Percentiles rank a stretch among this genome's conserved stretches.
Evolutionary conservation across 805 yeast genomes (phyloP).

Genomic region (Wickerhamomyces silvicola): DNA sequence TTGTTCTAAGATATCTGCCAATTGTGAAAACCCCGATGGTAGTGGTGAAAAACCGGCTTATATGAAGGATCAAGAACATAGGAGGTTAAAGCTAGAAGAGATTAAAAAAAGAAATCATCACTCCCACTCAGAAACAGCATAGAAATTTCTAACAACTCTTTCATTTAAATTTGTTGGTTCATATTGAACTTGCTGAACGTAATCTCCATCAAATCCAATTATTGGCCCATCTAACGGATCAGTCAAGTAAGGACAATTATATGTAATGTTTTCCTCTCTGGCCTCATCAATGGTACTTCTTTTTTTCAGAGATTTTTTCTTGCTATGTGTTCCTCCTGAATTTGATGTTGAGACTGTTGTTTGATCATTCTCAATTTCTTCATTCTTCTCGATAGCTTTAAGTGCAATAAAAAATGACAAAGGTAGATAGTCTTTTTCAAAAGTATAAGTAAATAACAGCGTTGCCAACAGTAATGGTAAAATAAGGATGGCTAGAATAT

Average conservation of each 20-base stretch:
- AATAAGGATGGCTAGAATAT: constrained; percentile 61
- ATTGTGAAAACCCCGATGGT: constrained; percentile 9
- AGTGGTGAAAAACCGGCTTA: constrained; percentile 5
- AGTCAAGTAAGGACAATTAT: constrained; percentile 70
- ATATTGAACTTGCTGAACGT: constrained; percentile 19
- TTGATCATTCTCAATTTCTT: constrained; percentile 1
- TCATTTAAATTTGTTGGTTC: constrained; percentile 16
- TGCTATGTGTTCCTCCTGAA: constrained; percentile 8
- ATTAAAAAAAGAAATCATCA: constrained; percentile 6
- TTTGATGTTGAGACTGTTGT: not conserved
- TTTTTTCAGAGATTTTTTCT: constrained; percentile 9
- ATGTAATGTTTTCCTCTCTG: constrained; percentile 38
- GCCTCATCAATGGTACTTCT: constrained; percentile 22
- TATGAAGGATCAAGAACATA: constrained; percentile 3
- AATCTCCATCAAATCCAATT: constrained; percentile 38
- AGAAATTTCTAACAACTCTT: constrained; percentile 14
- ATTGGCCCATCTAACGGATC: constrained; percentile 80
- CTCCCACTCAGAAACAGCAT: constrained; percentile 23
- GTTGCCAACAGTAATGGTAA: constrained; percentile 74
- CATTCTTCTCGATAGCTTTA: constrained; percentile 47
- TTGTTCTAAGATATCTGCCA: constrained; percentile 27
- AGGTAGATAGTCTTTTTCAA: constrained; percentile 77
- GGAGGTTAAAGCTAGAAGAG: constrained; percentile 4
- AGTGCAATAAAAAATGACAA: constrained; percentile 81
- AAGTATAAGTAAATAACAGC: constrained; percentile 63